Conservation (phyloP, 2,329 filamentous ascomycete species). For the Onygenales sp. region DNA sequence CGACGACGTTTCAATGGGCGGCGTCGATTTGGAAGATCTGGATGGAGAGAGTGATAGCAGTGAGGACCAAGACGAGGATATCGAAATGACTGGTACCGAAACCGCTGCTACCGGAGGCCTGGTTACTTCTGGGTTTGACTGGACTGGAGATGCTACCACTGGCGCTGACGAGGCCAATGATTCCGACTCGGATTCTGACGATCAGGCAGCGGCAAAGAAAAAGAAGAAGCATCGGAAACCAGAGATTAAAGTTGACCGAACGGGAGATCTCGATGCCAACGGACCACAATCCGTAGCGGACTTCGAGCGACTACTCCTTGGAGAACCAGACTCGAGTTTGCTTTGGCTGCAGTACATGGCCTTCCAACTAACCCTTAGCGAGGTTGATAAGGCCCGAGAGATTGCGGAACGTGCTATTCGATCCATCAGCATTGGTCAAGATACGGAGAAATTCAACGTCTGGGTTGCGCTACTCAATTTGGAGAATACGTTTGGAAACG, state of each 20-base stretch:
- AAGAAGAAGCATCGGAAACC: constrained; percentile 63
- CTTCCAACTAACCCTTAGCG: constrained; percentile 89
- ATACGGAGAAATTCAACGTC: constrained; percentile 86
- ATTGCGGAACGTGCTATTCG: constrained; percentile 83
- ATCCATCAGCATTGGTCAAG: constrained; percentile 83
- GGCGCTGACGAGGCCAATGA: constrained; percentile 32
- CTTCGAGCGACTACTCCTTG: constrained; percentile 85
- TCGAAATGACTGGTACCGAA: constrained; percentile 28
- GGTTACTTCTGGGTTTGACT: constrained; percentile 72
- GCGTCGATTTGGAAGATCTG: constrained; percentile 35
- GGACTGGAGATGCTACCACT: constrained; percentile 57
- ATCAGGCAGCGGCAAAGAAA: constrained; percentile 41
- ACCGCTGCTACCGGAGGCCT: constrained; percentile 43
- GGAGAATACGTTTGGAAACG: constrained; percentile 80
- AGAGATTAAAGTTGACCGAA: constrained; percentile 76
- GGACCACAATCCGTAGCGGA: constrained; percentile 85
- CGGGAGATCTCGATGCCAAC: constrained; percentile 79
- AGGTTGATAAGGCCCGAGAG: constrained; percentile 77
- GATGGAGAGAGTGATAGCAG: constrained; percentile 43
- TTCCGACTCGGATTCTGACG: constrained; percentile 42
- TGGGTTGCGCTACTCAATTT: constrained; percentile 94
- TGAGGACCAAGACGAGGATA: constrained; percentile 38
- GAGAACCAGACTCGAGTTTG: constrained; percentile 83
- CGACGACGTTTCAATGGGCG: constrained; percentile 30
- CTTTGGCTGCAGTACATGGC: constrained; percentile 98